These are phyloP conservation scores for Azolla pinnata DNA, from an alignment of 75 land plant species.

Conservation along the genomic window DNA sequence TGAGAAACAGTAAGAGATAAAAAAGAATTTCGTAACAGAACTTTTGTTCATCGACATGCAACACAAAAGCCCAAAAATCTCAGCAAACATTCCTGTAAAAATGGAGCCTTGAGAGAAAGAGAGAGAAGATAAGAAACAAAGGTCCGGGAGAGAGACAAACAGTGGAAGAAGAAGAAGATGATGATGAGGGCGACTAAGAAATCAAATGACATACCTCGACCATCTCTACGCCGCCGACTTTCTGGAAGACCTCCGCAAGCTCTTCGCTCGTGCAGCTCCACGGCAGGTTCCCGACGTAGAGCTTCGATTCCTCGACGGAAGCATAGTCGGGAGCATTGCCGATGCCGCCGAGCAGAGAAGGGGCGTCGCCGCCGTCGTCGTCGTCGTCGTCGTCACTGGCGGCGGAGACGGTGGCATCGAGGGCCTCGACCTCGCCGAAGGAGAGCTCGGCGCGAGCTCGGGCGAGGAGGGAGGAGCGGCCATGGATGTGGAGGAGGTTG, in stretches of 20 bases:
- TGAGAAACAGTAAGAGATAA: too few species aligned
- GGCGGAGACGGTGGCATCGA: not conserved
- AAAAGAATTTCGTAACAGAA: too few species aligned
- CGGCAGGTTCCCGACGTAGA: constrained; percentile 87
- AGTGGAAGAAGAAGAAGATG: too few species aligned
- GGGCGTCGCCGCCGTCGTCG: not conserved
- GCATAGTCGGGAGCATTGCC: not conserved
- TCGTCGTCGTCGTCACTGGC: not conserved
- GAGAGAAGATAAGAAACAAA: too few species aligned
- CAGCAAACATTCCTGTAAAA: too few species aligned
- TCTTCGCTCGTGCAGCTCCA: constrained; percentile 64
- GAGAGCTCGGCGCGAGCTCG: not conserved
- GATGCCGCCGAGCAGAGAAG: too few species aligned
- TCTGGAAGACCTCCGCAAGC: constrained; percentile 61
- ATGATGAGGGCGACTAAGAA: too few species aligned
- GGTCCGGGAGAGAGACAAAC: too few species aligned
- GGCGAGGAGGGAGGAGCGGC: not conserved
- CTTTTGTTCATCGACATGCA: too few species aligned
- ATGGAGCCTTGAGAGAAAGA: too few species aligned
- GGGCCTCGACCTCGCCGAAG: not conserved
- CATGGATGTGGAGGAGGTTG: not conserved
- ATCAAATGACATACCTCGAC: constrained; percentile 89
- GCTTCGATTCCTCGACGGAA: too few species aligned
- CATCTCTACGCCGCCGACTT: constrained; percentile 56
- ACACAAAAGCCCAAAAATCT: too few species aligned